phyloP scores from a whole-genome alignment of 176 grass and related monocot genomes.

The Chrysopogon serrulatus region DNA sequence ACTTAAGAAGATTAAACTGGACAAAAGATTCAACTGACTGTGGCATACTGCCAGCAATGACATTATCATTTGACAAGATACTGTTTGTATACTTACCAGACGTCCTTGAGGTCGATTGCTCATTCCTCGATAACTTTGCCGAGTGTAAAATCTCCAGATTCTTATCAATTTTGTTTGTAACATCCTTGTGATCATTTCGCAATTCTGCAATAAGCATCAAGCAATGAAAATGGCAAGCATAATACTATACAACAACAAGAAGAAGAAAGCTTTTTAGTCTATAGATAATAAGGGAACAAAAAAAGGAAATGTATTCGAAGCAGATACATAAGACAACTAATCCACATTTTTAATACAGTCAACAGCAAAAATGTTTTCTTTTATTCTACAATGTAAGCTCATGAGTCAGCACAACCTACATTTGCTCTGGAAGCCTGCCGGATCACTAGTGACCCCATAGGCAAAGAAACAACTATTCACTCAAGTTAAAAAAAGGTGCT shows the following conservation, averaged over 20 bases:
- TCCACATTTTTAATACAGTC: background rate
- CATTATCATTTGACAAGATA: background rate
- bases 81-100: constrained; percentile 37
- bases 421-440: background rate
- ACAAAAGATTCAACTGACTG: background rate
- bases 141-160: constrained; percentile 79
- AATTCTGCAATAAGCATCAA: constrained; percentile 47
- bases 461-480: background rate
- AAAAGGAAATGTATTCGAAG: background rate
- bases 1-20: background rate
- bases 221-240: background rate
- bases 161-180: constrained; percentile 77
- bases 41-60: background rate
- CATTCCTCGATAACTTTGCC: constrained; percentile 50
- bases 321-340: background rate
- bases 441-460: background rate
- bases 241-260: background rate
- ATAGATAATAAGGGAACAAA: background rate
- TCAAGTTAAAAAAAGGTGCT: background rate
- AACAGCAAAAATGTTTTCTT: background rate
- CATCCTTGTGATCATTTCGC: constrained; percentile 68
- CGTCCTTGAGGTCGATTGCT: constrained; percentile 7
- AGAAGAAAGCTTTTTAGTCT: background rate
- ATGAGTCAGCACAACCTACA: background rate
- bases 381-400: background rate